Base-by-base conservation (phyloP, 768 basidiomycete species). In the Lenzites betulinus region DNA sequence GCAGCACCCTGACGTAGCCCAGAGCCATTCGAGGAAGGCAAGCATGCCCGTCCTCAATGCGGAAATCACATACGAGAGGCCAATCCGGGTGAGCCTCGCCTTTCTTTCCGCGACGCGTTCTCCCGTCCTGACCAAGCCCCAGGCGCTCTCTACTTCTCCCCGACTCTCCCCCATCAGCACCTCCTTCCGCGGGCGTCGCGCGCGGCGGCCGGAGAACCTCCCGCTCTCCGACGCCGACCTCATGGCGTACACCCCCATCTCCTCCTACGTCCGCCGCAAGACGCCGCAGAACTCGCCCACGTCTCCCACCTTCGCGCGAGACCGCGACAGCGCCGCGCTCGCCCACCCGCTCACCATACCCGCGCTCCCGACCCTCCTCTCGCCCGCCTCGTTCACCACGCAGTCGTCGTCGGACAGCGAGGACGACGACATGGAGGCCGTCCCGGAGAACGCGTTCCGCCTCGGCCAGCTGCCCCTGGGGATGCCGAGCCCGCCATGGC, bases 261-360 rank as follows among this genome's bases (percentile, higher is more conserved):
- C 91, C 26, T 81, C 83, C 39, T 92, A 88, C 60, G 86, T 89
- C 43, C 89, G 91, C 63, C 85, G 90, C 62, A 89, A 86, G 74
- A 90, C 89, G 1, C 90, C 90, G 28, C 84, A 85, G 59, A 79
- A 83, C 39, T 90, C 90, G 12, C 89, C 90, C 0, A 85, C 83
- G 16, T 84, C 86, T 1, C 83, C 88, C 13, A 82, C 82, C 12
- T 90, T 89, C 70, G 77, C 81, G 33, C 80, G 73, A 51, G 72
- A 67, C 59, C 55, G 64, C 59, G 49, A 65, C 38, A 7, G 35
- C 47, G 51, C 67, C 71, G 72, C 67, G 73, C 74, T 64, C 72
- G 74, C 69, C 77, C 78, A 60, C 73, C 85, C 86, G 15, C 80
- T 89, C 71, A 77, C 79, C 51, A 78, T 92, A 57, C 90, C 90